Base-by-base conservation (phyloP, 2,329 filamentous ascomycete species). In the Fusarium cyanostomum region DNA sequence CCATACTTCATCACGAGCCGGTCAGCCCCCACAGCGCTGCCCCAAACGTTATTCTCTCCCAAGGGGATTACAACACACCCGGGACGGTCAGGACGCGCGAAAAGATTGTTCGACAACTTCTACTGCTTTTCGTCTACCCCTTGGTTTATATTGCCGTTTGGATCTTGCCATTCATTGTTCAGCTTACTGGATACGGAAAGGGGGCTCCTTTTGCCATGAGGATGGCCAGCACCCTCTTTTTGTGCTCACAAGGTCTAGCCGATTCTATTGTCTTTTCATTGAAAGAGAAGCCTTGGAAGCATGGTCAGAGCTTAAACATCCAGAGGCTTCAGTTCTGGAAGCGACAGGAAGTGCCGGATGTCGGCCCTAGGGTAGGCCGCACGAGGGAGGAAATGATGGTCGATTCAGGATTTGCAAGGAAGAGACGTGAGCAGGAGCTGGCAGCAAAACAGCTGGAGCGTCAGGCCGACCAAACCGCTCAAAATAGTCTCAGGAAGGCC, bases 121-220 rank as follows among this genome's bases (percentile, higher is more conserved):
- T 89, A 28, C 83, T 90, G 27, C 81, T 93, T 15, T 92, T 94
- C 75, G 86, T 92, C 43, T 94, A 94, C 72, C 91, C 91, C 0
- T 72, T 89, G 15, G 83, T 90, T 5, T 94, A 94, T 74, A 81
- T 91, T 16, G 74, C 86, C 5, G 85, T 92, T 64, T 94, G 91
- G 91, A 76, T 90, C 4, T 77, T 91, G 8, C 91, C 91, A 0
- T 91, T 93, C 67, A 77, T 88, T 3, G 81, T 81, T 3, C 89
- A 93, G 72, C 80, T 87, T 45, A 75, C 88, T 45, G 63, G 67
- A 13, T 69, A 68, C 28, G 58, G 64, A 11, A 53, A 46, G 7
- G 67, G 66, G 1, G 79, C 87, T 44, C 81, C 89, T 0, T 88
- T 85, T 62, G 81, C 77, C 50, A 75, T 94, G 42, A 78, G 80